phyloP scores from a whole-genome alignment of 805 yeast species.

The Tanozyma kutaoensis region DNA sequence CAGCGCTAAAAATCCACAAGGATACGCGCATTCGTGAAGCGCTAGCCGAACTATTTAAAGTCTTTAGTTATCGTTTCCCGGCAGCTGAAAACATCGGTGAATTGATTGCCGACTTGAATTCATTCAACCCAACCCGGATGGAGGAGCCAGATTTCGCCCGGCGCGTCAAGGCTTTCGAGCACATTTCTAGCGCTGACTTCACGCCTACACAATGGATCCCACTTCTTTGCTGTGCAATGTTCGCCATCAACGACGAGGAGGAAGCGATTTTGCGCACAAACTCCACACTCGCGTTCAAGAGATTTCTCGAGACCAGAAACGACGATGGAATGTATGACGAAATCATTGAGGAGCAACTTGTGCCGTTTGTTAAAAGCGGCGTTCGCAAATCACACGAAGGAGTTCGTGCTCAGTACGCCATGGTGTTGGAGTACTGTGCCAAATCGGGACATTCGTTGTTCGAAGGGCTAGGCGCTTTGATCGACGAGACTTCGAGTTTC shows the following conservation, averaged over 20 bases:
- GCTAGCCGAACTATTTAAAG: slow-evolving; percentile 44
- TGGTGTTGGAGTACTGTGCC: slow-evolving; percentile 3
- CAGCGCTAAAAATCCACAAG: slow-evolving; percentile 41
- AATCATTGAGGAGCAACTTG: slow-evolving; percentile 35
- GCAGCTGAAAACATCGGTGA: not conserved
- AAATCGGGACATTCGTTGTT: not conserved
- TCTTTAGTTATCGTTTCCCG: slow-evolving; percentile 30
- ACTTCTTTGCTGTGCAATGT: slow-evolving; percentile 52
- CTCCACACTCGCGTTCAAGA: slow-evolving; percentile 48
- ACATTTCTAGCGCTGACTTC: slow-evolving; percentile 37
- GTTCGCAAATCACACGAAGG: slow-evolving; percentile 44
- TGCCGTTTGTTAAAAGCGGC: slow-evolving; percentile 60
- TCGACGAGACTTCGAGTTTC: slow-evolving; percentile 73
- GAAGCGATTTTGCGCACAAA: slow-evolving; percentile 75
- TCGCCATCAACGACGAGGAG: slow-evolving; percentile 58
- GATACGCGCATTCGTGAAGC: slow-evolving; percentile 52
- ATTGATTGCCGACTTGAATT: slow-evolving; percentile 40
- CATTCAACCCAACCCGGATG: slow-evolving; percentile 48
- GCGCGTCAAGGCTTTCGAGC: slow-evolving; percentile 54
- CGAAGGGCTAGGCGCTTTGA: not conserved
- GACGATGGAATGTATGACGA: slow-evolving; percentile 13
- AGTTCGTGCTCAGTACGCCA: slow-evolving; percentile 60
- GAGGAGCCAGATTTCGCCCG: slow-evolving; percentile 72
- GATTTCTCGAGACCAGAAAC: slow-evolving; percentile 30
- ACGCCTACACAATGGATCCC: slow-evolving; percentile 67